Evolutionary conservation across 208 protist species (phyloP).

Genomic region (Leishmania braziliensis): DNA sequence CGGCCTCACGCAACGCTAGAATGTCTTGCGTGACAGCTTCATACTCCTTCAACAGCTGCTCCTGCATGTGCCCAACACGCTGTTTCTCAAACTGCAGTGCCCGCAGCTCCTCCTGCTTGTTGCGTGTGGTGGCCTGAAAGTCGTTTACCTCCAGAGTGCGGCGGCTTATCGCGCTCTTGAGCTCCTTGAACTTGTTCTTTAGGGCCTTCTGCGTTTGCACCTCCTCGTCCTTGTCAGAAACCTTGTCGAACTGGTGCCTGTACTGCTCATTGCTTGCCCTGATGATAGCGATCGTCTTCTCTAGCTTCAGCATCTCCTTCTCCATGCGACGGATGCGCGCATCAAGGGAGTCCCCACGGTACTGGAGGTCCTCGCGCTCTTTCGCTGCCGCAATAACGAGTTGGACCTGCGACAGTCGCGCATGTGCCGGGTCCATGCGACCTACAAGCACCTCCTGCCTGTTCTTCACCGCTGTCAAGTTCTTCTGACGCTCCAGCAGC

Average conservation of each 20-base stretch:
- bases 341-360: constrained; percentile 81
- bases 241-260: constrained; percentile 76
- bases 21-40: constrained; percentile 41
- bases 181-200: constrained; percentile 62
- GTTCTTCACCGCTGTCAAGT: constrained; percentile 65
- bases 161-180: constrained; percentile 67
- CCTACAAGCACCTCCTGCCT: constrained; percentile 78
- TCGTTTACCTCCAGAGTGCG: constrained; percentile 70
- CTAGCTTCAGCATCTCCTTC: constrained; percentile 75
- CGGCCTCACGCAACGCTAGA: constrained; percentile 48
- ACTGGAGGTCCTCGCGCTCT: constrained; percentile 87
- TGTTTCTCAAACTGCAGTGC: constrained; percentile 41
- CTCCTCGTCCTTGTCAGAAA: constrained; percentile 59
- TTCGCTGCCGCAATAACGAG: constrained; percentile 83
- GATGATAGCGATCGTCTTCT: constrained; percentile 80
- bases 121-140: constrained; percentile 47
- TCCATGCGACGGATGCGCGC: constrained; percentile 76
- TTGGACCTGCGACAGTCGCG: constrained; percentile 75
- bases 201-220: constrained; percentile 56
- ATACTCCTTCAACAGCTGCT: constrained; percentile 50
- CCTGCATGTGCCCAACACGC: constrained; percentile 27
- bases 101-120: constrained; percentile 54
- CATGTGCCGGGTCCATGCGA: constrained; percentile 73
- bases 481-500: constrained; percentile 67
- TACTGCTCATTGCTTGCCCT: constrained; percentile 78